Conservation (phyloP, 805 yeast genomes). For the Brettanomyces sp. region DNA sequence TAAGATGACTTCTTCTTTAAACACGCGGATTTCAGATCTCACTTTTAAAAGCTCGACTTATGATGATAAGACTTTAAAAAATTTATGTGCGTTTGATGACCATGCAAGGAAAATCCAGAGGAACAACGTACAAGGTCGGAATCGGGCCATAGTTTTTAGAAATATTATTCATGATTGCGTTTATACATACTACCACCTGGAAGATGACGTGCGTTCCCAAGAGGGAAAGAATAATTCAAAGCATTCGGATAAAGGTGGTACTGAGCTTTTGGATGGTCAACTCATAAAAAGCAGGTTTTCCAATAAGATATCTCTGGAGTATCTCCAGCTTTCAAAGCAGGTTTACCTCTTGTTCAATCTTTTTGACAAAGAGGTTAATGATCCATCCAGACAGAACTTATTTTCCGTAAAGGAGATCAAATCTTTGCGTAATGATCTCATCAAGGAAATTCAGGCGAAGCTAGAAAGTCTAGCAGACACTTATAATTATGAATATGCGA, state of each 20-base stretch:
- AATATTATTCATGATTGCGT: constrained; percentile 21
- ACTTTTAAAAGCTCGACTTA: constrained; percentile 23
- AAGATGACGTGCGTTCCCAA: constrained; percentile 1
- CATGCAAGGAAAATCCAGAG: constrained; percentile 2
- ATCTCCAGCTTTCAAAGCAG: constrained; percentile 17
- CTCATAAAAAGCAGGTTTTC: not conserved
- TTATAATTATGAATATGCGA: constrained; percentile 20
- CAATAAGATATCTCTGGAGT: constrained; percentile 10
- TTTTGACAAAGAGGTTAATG: constrained; percentile 12
- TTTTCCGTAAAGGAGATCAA: constrained; percentile 13
- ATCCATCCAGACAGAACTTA: not conserved
- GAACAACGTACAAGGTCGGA: constrained; percentile 7
- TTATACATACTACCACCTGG: constrained; percentile 11
- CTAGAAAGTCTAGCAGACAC: constrained; percentile 15
- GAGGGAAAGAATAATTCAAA: not conserved
- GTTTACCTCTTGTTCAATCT: constrained; percentile 16
- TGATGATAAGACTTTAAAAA: constrained; percentile 12
- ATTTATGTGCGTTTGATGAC: constrained; percentile 14
- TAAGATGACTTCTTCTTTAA: constrained; percentile 16
- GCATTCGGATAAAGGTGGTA: not conserved
- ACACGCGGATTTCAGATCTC: constrained; percentile 18
- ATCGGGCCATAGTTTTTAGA: constrained; percentile 13
- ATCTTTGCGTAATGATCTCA: constrained; percentile 10
- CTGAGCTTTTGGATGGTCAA: not conserved
- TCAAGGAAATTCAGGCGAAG: constrained; percentile 12